Base-by-base conservation (phyloP, 177 flowering plant genomes). In the Vitis hybrid region DNA sequence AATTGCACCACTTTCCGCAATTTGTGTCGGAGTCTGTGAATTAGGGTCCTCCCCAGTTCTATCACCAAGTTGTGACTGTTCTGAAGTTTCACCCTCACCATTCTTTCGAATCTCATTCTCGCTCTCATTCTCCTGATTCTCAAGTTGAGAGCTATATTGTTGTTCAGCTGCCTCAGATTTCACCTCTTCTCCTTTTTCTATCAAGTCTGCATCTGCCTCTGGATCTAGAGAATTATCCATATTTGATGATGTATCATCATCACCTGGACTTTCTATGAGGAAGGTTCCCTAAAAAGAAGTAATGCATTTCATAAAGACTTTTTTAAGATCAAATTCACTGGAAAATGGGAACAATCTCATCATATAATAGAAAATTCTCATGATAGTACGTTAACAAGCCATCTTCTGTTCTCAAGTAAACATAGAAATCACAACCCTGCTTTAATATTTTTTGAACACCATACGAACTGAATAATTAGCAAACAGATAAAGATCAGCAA, bases 211-310 rank as follows among this genome's bases (percentile, higher is more conserved):
- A 53, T 87, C 91, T 26, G 78, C 83, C 72, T 91, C 91, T 5
- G 52, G 72, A 31, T 84, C 87, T 11, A 75, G 72, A 10, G 94
- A 83, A 62, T 75, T 76, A 60, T 79, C 95, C 76, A 79, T 72
- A 81, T 87, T 81, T 64, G 90, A 83, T 51, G 92, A 89, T 60
- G 83, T 82, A 66, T 87, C 89, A 69, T 84, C 97, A 61, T 82
- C 84, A 66, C 70, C 57, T 68, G 86, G 91, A 73, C 89, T 87
- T 66, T 79, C 89, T 22, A 69, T 65, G 61, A 18, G 80, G 18
- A 84, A 77, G n/a, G 80, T 70, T 58, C 76, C 90, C 98, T 92
- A 73, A 18, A 64, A 67, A 1, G 52, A 62, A 73, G 33, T 55
- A 50, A 26, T 14, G 13, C 65, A 22, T 18, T 48, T 18, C 39